Base-by-base conservation (phyloP, 768 basidiomycete genomes). In the Trametes villosa region DNA sequence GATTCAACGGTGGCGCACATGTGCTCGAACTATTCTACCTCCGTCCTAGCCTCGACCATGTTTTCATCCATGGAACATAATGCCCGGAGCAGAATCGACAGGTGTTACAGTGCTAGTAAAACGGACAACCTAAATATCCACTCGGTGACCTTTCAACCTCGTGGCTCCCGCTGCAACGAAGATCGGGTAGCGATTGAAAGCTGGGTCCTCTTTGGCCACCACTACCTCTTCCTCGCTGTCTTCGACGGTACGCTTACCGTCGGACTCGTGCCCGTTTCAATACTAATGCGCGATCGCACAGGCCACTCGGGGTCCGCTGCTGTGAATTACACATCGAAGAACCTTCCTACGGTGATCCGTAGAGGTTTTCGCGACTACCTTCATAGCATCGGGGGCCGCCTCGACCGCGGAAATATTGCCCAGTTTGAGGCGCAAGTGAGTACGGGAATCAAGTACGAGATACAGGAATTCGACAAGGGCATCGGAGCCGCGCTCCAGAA, bases 111-210 rank as follows among this genome's bases (percentile, higher is more conserved):
- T n/a, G n/a, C n/a, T n/a, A n/a, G n/a, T n/a, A n/a, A n/a, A n/a
- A n/a, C n/a, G n/a, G n/a, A n/a, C n/a, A n/a, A n/a, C n/a, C n/a
- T n/a, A n/a, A n/a, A n/a, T n/a, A n/a, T n/a, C n/a, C n/a, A n/a
- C n/a, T n/a, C n/a, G n/a, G n/a, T n/a, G n/a, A n/a, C n/a, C n/a
- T 33, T 54, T 42, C 41, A 54, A 30, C 30, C 42, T 15, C 44
- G 27, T n/a, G 27, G 27, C 11, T 11, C 17, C 9, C 2, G 20
- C 11, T 15, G 11, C 24, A 45, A 34, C 31, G 9, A 54, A 12
- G 53, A 54, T 20, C 41, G 42, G 15, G 29, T 31, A 7, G 41
- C 24, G 12, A 33, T 24, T 1, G 42, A 54, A 9, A 1, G 2
- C 18, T 42, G 26, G 41, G 8, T 11, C 2, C 20, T 45, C 29